Base-by-base conservation (phyloP, 2,329 filamentous ascomycete species). In the Ophiosphaerella korrae region DNA sequence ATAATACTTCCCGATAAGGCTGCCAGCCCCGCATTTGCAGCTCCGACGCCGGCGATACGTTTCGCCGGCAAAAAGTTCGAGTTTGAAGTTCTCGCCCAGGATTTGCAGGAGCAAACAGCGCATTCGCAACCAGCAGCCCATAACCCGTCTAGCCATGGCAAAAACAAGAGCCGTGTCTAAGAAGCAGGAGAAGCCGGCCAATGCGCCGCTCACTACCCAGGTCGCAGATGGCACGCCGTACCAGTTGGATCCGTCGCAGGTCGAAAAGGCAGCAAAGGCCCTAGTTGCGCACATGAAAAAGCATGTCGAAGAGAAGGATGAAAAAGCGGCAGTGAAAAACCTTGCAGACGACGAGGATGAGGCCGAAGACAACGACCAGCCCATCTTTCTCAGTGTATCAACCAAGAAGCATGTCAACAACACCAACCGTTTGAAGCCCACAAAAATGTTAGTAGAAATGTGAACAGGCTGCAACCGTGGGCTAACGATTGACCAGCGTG, bases 381-480 rank as follows among this genome's bases (percentile, higher is more conserved):
- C 83, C n/a, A 75, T 88, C 50, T 87, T 84, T 80, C 79, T 87
- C 34, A 77, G 82, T 38, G 70, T 88, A 24, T 83, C 84, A 16
- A 87, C 85, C 32, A 88, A 88, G 75, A 84, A 85, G 73, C 83
- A 87, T 67, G 81, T 87, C 56, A 78, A 81, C 55, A 89, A 95
- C 77, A 88, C 89, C 75, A 85, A 85, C 71, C 84, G 86, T 48
- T 81, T 96, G 61, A 93, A 95, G 80, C 92, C 92, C 24, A 83
- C 84, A 73, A 95, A 93, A 77, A 90, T 97, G 71, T 72, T 32
- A 46, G 70, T 65, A 41, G 31, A 26, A 42, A 43, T 16, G 6
- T 31, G 32, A 34, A 26, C 18, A 31, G 35, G 45, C 36, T 34
- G 16, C 29, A 16, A 13, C 37, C 7, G 12, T 23, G n/a, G 43